phyloP scores from a whole-genome alignment of 1,284 basidiomycete genomes.

The Uromyces viciae-fabae region DNA sequence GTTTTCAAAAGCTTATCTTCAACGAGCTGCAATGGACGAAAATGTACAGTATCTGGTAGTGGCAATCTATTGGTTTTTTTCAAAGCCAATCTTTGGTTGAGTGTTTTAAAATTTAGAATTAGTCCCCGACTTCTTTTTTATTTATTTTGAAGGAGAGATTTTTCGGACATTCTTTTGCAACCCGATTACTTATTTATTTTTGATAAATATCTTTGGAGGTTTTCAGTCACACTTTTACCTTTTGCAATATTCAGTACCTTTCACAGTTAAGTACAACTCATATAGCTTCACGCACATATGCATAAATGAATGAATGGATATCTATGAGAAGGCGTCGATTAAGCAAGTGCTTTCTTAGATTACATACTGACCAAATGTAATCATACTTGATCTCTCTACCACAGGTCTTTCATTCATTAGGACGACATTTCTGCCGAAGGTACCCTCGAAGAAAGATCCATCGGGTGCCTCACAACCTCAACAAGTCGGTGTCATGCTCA shows the following conservation, averaged over 20 bases:
- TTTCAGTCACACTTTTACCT: constrained; percentile 53
- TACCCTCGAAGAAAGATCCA: constrained; percentile 51
- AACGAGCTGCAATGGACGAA: constrained; percentile 55
- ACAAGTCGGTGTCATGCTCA: constrained; percentile 30
- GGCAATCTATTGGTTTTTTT: constrained; percentile 55
- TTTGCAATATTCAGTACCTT: constrained; percentile 55
- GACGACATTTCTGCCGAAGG: constrained; percentile 49
- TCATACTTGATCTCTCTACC: background rate
- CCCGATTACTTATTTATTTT: background rate
- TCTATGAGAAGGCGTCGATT: no score
- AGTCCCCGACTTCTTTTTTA: no score
- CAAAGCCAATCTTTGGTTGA: constrained; percentile 53
- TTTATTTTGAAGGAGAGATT: background rate
- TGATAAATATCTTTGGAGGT: background rate
- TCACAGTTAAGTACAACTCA: constrained; percentile 48
- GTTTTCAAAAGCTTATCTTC: constrained; percentile 53
- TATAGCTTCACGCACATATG: constrained; percentile 29
- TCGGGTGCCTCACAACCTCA: constrained; percentile 25
- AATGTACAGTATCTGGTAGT: constrained; percentile 55
- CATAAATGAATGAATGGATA: no score
- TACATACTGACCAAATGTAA: no score
- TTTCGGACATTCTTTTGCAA: background rate
- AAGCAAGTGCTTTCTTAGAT: no score
- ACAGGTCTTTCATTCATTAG: constrained; percentile 44
- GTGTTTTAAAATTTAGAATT: background rate